A percentile compares a stretch with the other conserved stretches of the same genome.
phyloP scores from a whole-genome alignment of 2,329 filamentous ascomycete genomes.

The Cladophialophora bantiana region DNA sequence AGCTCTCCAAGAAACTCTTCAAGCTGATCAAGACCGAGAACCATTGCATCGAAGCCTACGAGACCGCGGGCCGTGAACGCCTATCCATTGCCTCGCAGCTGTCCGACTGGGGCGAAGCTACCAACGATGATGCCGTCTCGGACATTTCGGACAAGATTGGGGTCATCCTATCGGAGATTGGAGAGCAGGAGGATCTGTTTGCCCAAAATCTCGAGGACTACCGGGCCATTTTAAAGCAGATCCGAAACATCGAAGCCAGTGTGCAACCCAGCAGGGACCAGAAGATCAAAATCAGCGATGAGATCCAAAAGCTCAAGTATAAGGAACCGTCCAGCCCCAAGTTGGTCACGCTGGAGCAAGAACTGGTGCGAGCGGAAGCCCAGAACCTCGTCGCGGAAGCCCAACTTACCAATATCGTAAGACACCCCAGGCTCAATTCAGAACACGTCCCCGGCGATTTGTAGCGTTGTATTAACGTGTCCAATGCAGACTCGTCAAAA shows the following conservation, averaged over 20 bases:
- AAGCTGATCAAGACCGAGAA: constrained; percentile 96
- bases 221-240: constrained; percentile 81
- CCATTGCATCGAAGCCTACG: constrained; percentile 82
- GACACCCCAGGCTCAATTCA: constrained; percentile 41
- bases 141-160: constrained; percentile 96
- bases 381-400: constrained; percentile 96
- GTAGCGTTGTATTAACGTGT: constrained; percentile 18
- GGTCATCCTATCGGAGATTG: constrained; percentile 88
- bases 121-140: constrained; percentile 81
- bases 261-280: constrained; percentile 91
- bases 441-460: neutral
- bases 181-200: constrained; percentile 89
- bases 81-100: constrained; percentile 85
- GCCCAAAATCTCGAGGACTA: constrained; percentile 88
- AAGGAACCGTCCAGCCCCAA: constrained; percentile 88
- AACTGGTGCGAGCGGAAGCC: constrained; percentile 93
- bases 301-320: constrained; percentile 88
- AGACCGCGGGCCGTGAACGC: constrained; percentile 83
- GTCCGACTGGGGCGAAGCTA: constrained; percentile 95
- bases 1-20: constrained; percentile 87
- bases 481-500: constrained; percentile 81
- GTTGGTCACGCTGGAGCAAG: constrained; percentile 88
- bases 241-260: constrained; percentile 92
- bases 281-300: constrained; percentile 86
- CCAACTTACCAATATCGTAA: constrained; percentile 90